A percentile compares a stretch with the other conserved stretches of the same genome.
Evolutionary conservation across 768 basidiomycete genomes (phyloP).

Genomic region (Gymnopilus junonius): DNA sequence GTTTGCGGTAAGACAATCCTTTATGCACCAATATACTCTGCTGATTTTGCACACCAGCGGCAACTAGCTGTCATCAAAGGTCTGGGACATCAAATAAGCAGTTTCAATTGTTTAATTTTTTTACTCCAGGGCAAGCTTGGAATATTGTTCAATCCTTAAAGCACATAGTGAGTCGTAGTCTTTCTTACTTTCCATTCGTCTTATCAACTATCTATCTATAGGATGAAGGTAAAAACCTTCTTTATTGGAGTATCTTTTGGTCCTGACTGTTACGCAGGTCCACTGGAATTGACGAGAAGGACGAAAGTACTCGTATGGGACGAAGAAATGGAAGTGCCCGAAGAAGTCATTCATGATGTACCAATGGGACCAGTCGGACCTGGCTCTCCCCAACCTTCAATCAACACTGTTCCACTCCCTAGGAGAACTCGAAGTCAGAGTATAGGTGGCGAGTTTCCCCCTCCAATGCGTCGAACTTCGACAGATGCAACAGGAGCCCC

Average conservation of each 20-base stretch:
- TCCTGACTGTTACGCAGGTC: slow-evolving; percentile 53
- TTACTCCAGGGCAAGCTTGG: slow-evolving; percentile 71
- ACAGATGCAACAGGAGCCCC: slow-evolving; percentile 65
- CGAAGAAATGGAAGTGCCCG: slow-evolving; percentile 77
- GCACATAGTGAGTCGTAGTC: slow-evolving; percentile 60
- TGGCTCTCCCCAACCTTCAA: slow-evolving; percentile 63
- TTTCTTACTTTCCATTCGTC: not conserved
- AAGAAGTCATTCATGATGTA: slow-evolving; percentile 50
- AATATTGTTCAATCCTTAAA: slow-evolving; percentile 86
- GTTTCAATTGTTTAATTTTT: not conserved
- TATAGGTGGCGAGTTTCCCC: slow-evolving; percentile 74
- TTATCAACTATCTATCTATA: slow-evolving; percentile 27
- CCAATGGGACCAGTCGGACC: slow-evolving; percentile 41
- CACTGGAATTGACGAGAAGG: slow-evolving; percentile 86
- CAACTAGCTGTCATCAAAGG: slow-evolving; percentile 94
- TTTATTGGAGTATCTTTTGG: not conserved
- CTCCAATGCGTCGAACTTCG: slow-evolving; percentile 66
- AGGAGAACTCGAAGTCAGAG: slow-evolving; percentile 61
- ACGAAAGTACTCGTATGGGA: slow-evolving; percentile 84
- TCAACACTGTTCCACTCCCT: slow-evolving; percentile 63
- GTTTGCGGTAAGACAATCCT: slow-evolving; percentile 62
- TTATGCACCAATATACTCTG: slow-evolving; percentile 1
- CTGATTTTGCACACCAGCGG: slow-evolving; percentile 45
- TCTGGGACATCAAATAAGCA: slow-evolving; percentile 9
- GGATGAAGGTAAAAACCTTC: slow-evolving; percentile 70